Evolutionary conservation across 129 eudicot genomes (phyloP).

Genomic region (Centaurea solstitialis): DNA sequence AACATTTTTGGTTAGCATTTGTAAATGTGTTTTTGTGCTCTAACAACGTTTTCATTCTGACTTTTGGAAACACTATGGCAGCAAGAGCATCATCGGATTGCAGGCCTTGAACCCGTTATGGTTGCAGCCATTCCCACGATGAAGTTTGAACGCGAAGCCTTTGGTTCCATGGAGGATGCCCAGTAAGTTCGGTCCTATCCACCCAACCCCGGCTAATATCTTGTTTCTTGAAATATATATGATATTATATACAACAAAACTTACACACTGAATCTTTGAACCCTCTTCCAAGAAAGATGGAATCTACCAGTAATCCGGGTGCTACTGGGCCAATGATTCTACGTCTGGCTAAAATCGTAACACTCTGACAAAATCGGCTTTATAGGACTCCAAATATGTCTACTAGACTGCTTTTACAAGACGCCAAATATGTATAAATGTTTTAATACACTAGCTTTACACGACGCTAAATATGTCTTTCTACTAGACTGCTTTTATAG

Average conservation of each 20-base stretch:
- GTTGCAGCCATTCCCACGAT: conserved; percentile 95
- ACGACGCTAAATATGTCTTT: too few species aligned
- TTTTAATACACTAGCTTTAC: too few species aligned
- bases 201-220: not conserved
- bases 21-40: not conserved
- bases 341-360: not conserved
- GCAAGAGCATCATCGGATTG: conserved; percentile 75
- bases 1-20: not conserved
- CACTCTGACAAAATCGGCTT: not conserved
- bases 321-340: not conserved
- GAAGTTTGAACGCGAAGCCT: conserved; percentile 80
- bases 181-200: conserved; percentile 57
- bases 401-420: not conserved
- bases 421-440: too few species aligned
- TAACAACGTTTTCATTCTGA: not conserved
- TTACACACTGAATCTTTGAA: not conserved
- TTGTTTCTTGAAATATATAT: not conserved
- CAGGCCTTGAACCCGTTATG: conserved; percentile 76
- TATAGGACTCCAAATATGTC: not conserved
- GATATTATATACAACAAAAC: not conserved
- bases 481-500: too few species aligned
- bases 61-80: conserved; percentile 39
- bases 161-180: conserved; percentile 72
- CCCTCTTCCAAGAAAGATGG: not conserved
- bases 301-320: too few species aligned